Base-by-base conservation (phyloP, 2,329 filamentous ascomycete genomes). In the Curvularia eragrostidis region DNA sequence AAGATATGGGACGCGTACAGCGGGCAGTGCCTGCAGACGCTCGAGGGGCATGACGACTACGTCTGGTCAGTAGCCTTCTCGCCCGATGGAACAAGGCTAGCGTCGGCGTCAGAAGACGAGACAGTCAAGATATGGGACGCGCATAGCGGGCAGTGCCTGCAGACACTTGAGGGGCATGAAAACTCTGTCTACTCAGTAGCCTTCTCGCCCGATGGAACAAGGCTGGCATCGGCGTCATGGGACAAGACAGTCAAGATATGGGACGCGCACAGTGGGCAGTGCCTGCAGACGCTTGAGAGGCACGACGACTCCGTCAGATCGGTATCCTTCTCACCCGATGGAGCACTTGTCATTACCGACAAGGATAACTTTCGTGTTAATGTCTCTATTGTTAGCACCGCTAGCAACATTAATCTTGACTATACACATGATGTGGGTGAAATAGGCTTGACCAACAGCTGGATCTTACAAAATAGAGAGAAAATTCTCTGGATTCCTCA, bases 401-500 rank as follows among this genome's bases (percentile, higher is more conserved):
- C 36, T n/a, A 39, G 18, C 36, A 39, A n/a, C 18, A n/a, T 39
- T 9, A n/a, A 39, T 39, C 6, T 39, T 19, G 3, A 19, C 36
- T 7, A 39, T 7, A 2, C 13, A 19, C 7, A 39, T 7, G 10
- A 23, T 5, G 10, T 15, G 10, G 19, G 21, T 24, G 19, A 48
- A 26, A n/a, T 69, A 2, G 62, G 60, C 49, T 46, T 51, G 54
- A 57, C 60, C 43, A 41, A 50, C 5, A 57, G 36, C 59, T 70
- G 61, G 67, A 67, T 70, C 24, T 65, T 42, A 34, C 36, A 57
- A 52, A 48, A 54, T 36, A 54, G 50, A 19, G 43, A 65, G 46
- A 64, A 67, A 13, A 15, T 68, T 26, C 53, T 69, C 13, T 67
- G 62, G 59, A 30, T 69, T 49, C 66, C 66, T 19, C 58, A 54